Evolutionary conservation across 192 early-diverging fungal genomes (phyloP).

Genomic region (Linnemannia hyalina): DNA sequence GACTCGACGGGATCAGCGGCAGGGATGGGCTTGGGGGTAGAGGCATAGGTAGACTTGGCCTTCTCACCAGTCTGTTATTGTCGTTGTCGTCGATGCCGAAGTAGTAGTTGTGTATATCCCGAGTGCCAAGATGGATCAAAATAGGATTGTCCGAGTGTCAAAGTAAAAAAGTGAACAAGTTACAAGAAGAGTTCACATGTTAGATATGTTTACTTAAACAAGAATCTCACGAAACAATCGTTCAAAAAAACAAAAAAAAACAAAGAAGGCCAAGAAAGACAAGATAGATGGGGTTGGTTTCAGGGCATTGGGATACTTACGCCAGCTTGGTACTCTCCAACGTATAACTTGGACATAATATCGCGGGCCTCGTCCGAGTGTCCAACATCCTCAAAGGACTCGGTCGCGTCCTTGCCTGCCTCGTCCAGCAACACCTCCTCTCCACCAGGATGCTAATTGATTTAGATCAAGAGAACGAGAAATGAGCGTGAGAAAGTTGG

Average conservation of each 20-base stretch:
- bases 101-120: background rate
- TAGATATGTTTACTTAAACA: slow-evolving; percentile 39
- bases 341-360: slow-evolving; percentile 78
- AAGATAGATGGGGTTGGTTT: background rate
- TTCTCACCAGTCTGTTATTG: slow-evolving; percentile 25
- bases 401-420: slow-evolving; percentile 89
- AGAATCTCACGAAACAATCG: slow-evolving; percentile 5
- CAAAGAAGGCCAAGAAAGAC: background rate
- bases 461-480: background rate
- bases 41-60: slow-evolving; percentile 23
- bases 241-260: background rate
- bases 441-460: slow-evolving; percentile 88
- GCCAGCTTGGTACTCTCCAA: slow-evolving; percentile 76
- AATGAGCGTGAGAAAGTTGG: background rate
- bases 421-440: slow-evolving; percentile 90
- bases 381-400: slow-evolving; percentile 96
- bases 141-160: background rate
- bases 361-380: slow-evolving; percentile 95
- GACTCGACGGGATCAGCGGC: slow-evolving; percentile 29
- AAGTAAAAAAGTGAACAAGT: slow-evolving; percentile 3
- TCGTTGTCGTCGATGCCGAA: background rate
- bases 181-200: slow-evolving; percentile 5
- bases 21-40: slow-evolving; percentile 48
- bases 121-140: background rate
- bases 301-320: slow-evolving; percentile 17